Conservation (phyloP, 768 basidiomycete genomes). For the Serendipita vermifera region DNA sequence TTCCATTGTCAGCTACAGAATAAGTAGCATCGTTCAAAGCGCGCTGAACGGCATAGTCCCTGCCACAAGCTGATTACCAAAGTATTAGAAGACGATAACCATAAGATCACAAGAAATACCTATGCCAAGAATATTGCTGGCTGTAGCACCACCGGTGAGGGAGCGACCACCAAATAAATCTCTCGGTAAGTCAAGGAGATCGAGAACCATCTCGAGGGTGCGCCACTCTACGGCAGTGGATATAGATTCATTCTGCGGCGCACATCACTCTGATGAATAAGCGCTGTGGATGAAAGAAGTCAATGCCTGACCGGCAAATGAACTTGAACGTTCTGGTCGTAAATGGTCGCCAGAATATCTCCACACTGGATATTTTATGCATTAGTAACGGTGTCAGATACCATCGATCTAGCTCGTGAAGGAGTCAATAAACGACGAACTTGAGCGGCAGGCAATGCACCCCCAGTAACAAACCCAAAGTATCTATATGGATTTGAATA, state of each 20-base stretch:
- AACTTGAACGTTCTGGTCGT: slow-evolving; percentile 27
- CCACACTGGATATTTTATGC: slow-evolving; percentile 18
- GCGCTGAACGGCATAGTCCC: slow-evolving; percentile 23
- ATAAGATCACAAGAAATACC: slow-evolving; percentile 21
- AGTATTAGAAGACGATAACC: background rate
- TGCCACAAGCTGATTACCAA: slow-evolving; percentile 23
- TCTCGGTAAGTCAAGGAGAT: slow-evolving; percentile 19
- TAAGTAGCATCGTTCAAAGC: slow-evolving; percentile 21
- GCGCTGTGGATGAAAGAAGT: too few species aligned
- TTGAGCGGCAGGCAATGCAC: background rate
- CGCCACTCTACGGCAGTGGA: slow-evolving; percentile 21
- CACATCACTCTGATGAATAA: background rate
- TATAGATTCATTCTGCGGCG: slow-evolving; percentile 18
- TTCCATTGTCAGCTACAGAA: slow-evolving; percentile 28
- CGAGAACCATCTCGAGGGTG: slow-evolving; percentile 22
- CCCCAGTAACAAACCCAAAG: background rate
- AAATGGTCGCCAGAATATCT: slow-evolving; percentile 26
- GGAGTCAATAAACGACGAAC: background rate
- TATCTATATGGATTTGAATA: background rate
- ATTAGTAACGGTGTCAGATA: background rate
- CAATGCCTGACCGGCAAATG: slow-evolving; percentile 20
- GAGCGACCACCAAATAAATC: slow-evolving; percentile 25
- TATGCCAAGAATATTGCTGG: slow-evolving; percentile 30
- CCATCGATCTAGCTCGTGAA: background rate
- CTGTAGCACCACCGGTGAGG: slow-evolving; percentile 32